These are phyloP conservation scores for Chamaenerion angustifolium DNA, from an alignment of 345 rosid genomes.

Conservation along the genomic window DNA sequence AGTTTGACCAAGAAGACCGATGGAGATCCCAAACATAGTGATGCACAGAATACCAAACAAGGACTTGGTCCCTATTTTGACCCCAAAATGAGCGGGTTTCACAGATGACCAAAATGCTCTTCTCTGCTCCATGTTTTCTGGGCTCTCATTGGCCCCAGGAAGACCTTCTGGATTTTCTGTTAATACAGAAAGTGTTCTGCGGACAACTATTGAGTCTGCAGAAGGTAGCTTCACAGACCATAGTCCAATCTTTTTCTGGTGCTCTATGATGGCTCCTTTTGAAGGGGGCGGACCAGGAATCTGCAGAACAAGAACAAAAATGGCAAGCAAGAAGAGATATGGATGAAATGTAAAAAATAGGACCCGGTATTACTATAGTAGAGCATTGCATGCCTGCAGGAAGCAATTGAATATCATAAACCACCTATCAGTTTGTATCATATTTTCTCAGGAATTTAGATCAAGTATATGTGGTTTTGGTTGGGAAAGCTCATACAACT, in stretches of 20 bases:
- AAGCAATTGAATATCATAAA: no score
- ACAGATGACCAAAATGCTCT: slow-evolving; percentile 56
- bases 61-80: slow-evolving; percentile 55
- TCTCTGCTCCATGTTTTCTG: slow-evolving; percentile 39
- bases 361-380: no score
- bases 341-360: no score
- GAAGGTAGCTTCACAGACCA: slow-evolving; percentile 79
- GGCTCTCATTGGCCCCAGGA: slow-evolving; percentile 52
- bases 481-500: no score
- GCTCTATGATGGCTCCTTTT: slow-evolving; percentile 45
- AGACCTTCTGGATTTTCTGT: slow-evolving; percentile 62
- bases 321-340: no score
- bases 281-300: slow-evolving; percentile 61
- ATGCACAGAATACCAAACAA: slow-evolving; percentile 36
- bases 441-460: no score
- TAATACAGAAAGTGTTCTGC: slow-evolving; percentile 54
- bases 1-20: slow-evolving; percentile 38
- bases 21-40: slow-evolving; percentile 41
- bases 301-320: slow-evolving; percentile 23
- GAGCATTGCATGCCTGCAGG: no score
- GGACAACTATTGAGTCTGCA: slow-evolving; percentile 66
- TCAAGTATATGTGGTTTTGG: no score
- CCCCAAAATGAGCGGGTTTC: slow-evolving; percentile 71
- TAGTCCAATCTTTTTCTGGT: slow-evolving; percentile 59
- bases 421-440: no score